A percentile compares a stretch with the other conserved stretches of the same genome.
Evolutionary conservation across 192 early-diverging fungal species (phyloP).

Genomic region (Entophlyctis luteolus): DNA sequence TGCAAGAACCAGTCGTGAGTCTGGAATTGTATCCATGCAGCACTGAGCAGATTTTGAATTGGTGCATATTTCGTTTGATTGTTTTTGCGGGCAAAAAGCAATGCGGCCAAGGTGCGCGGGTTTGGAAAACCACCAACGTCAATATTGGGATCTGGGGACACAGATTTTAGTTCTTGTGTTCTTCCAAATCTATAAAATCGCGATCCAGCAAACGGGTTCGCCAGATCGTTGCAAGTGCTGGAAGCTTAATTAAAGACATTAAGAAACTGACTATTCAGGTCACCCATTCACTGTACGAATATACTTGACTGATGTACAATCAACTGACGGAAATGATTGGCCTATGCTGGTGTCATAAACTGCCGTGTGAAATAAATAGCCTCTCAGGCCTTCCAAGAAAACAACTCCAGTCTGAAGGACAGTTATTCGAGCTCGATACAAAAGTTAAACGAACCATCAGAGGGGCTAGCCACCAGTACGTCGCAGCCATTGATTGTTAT

Average conservation of each 20-base stretch:
- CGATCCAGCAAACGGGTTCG: not conserved
- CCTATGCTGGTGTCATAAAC: not conserved
- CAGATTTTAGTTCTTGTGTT: not conserved
- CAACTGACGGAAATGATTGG: not conserved
- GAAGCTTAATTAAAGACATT: too few species aligned
- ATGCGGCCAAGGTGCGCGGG: not conserved
- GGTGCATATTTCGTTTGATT: not conserved
- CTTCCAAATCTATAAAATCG: not conserved
- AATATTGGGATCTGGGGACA: not conserved
- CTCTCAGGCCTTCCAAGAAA: not conserved
- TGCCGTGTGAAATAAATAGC: not conserved
- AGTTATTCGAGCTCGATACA: too few species aligned
- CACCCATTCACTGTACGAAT: not conserved
- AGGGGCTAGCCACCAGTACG: too few species aligned
- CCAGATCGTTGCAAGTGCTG: not conserved
- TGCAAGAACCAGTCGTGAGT: constrained; percentile 35
- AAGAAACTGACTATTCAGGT: too few species aligned
- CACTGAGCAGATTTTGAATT: not conserved
- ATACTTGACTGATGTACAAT: not conserved
- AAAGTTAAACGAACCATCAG: too few species aligned
- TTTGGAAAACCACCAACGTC: not conserved
- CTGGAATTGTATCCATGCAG: constrained; percentile 34
- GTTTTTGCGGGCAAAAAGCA: not conserved
- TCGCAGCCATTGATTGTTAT: too few species aligned
- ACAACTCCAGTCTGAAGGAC: not conserved